Conservation (phyloP, 2,329 filamentous ascomycete genomes). For the Penicillium sp. region DNA sequence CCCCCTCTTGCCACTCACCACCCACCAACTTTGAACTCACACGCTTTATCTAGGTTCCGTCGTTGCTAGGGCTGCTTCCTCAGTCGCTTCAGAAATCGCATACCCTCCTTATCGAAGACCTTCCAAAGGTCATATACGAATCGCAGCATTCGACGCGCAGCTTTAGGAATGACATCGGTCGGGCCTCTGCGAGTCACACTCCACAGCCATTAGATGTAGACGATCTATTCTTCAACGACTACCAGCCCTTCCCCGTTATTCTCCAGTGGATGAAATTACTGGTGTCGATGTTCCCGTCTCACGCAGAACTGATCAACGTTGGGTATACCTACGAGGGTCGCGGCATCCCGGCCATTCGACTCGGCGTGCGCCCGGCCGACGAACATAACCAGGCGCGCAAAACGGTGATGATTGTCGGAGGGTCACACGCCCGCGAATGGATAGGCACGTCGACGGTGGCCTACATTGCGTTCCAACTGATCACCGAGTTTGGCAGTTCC, state of each 20-base stretch:
- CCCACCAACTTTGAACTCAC: not conserved
- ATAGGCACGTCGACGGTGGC: slow-evolving; percentile 88
- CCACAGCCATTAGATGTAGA: slow-evolving; percentile 27
- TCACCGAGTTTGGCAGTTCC: slow-evolving; percentile 75
- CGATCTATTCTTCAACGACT: slow-evolving; percentile 87
- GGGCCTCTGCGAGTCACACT: not conserved
- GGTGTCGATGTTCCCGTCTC: slow-evolving; percentile 81
- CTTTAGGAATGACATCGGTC: slow-evolving; percentile 19
- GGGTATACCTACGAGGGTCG: slow-evolving; percentile 86
- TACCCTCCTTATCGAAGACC: slow-evolving; percentile 71
- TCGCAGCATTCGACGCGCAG: slow-evolving; percentile 42
- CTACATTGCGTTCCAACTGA: slow-evolving; percentile 83
- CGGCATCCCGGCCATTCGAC: slow-evolving; percentile 74
- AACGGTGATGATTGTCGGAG: slow-evolving; percentile 77
- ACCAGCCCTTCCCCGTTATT: slow-evolving; percentile 81
- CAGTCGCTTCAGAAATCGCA: slow-evolving; percentile 67
- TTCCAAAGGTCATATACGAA: slow-evolving; percentile 71
- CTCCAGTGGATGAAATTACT: slow-evolving; percentile 89
- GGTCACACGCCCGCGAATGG: slow-evolving; percentile 94
- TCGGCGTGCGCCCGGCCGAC: slow-evolving; percentile 59
- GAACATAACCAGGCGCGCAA: slow-evolving; percentile 54
- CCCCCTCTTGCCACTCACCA: not conserved
- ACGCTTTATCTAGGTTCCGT: slow-evolving; percentile 51
- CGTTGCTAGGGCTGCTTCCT: slow-evolving; percentile 75
- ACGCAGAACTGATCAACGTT: slow-evolving; percentile 69